These are phyloP conservation scores for Crithidia brevicula DNA, from an alignment of 208 protist genomes.

Conservation along the genomic window DNA sequence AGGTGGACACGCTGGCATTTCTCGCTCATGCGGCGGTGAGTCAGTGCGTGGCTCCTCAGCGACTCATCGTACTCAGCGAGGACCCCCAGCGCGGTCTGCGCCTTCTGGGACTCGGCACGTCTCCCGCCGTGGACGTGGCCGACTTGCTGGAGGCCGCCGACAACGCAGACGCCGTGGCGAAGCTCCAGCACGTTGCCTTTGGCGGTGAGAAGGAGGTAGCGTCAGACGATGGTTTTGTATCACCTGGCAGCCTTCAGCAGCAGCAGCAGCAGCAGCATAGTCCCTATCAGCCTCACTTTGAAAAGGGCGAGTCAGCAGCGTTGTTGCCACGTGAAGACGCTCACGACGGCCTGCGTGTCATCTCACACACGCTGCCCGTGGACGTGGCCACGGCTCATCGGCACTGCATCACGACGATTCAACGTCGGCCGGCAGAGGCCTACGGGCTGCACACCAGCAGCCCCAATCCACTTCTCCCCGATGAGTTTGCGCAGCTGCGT, in stretches of 20 bases:
- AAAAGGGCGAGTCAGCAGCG: too few relatives aligned
- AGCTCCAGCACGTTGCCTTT: constrained; percentile 14
- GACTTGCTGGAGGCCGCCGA: constrained; percentile 39
- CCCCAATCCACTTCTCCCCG: constrained; percentile 76
- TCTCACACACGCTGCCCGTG: constrained; percentile 53
- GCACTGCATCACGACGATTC: constrained; percentile 58
- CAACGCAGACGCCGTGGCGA: constrained; percentile 21
- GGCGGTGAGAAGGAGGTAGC: neutral
- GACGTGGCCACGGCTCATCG: constrained; percentile 61
- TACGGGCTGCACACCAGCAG: constrained; percentile 50
- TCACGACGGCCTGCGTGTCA: constrained; percentile 12
- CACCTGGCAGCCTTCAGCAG: neutral
- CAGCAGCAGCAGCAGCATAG: neutral
- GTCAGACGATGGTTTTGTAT: neutral
- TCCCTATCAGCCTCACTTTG: neutral
- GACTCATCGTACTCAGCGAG: constrained; percentile 65
- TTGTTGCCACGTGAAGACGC: neutral
- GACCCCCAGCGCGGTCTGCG: constrained; percentile 53
- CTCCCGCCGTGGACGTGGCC: constrained; percentile 34
- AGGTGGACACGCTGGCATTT: constrained; percentile 54
- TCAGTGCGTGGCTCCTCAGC: constrained; percentile 70
- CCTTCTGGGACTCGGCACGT: constrained; percentile 47
- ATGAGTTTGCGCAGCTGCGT: constrained; percentile 59
- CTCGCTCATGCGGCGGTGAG: constrained; percentile 62
- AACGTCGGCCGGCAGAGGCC: constrained; percentile 42